Percentiles rank a stretch among this genome's conserved stretches.
These are phyloP conservation scores for Dendrobium catenatum DNA, from an alignment of 106 monocot genomes.

Conservation along the genomic window DNA sequence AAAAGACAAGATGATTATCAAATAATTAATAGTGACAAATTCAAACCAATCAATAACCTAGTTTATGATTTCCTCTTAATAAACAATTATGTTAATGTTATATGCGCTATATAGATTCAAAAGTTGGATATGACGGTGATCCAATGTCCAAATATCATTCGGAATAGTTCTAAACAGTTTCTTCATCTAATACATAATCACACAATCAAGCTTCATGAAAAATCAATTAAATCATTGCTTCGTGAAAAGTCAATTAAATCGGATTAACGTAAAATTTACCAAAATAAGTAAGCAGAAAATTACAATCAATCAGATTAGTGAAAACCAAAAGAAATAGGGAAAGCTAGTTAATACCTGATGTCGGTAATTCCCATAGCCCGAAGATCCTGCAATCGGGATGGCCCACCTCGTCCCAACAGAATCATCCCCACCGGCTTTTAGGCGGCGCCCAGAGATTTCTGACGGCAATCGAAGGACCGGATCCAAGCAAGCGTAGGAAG, in stretches of 20 bases:
- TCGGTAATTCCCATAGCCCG: slow-evolving; percentile 15
- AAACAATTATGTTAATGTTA: neutral
- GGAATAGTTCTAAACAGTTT: neutral
- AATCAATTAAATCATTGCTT: neutral
- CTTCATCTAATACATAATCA: neutral
- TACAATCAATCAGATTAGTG: no score
- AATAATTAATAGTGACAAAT: neutral
- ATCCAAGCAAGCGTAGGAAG: slow-evolving; percentile 12
- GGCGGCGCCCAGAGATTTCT: neutral
- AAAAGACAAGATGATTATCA: neutral
- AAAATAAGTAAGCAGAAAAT: neutral
- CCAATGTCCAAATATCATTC: neutral
- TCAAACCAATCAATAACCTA: neutral
- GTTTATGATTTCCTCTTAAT: neutral
- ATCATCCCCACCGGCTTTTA: slow-evolving; percentile 16
- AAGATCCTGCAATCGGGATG: slow-evolving; percentile 58
- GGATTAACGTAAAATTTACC: neutral
- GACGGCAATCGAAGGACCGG: slow-evolving; percentile 39
- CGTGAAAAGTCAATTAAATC: neutral
- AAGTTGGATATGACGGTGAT: neutral
- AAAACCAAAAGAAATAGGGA: no score
- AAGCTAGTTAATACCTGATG: neutral
- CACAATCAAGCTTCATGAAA: neutral
- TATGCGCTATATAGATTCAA: neutral
- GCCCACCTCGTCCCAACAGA: slow-evolving; percentile 61